Evolutionary conservation across 2,329 filamentous ascomycete species (phyloP).

Genomic region (Kalmusia sp.): DNA sequence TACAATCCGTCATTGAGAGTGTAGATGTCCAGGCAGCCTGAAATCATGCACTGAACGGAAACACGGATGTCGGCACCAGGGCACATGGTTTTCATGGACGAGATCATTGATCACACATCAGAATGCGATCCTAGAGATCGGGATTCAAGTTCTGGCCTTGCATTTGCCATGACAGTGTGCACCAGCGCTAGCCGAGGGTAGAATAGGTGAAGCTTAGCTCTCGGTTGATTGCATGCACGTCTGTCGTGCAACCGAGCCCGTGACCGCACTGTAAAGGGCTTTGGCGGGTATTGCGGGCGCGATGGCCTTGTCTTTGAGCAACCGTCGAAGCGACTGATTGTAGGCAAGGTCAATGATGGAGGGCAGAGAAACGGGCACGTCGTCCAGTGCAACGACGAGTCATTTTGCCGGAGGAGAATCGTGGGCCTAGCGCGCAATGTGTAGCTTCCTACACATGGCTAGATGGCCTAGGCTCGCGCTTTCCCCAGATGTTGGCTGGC

Average conservation of each 20-base stretch:
- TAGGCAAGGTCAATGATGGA: no score
- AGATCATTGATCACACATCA: background rate
- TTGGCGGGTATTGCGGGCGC: background rate
- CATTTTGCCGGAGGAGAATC: background rate
- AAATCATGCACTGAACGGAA: background rate
- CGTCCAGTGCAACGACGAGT: background rate
- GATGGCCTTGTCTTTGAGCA: background rate
- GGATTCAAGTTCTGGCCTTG: background rate
- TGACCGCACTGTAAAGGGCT: background rate
- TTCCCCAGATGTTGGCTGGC: background rate
- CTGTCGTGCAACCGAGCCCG: background rate
- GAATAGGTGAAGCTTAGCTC: background rate
- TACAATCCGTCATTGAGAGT: no score
- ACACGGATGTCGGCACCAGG: background rate
- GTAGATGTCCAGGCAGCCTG: background rate
- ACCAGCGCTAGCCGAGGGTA: background rate
- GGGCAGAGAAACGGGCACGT: no score
- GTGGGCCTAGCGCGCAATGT: background rate
- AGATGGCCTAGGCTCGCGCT: slow-evolving; percentile 2
- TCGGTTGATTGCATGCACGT: background rate
- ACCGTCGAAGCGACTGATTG: no score
- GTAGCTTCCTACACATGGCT: background rate
- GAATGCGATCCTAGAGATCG: background rate
- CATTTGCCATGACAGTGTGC: background rate
- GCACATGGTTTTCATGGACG: background rate